Base-by-base conservation (phyloP, 208 protist genomes). In the Trypanosoma boissoni region DNA sequence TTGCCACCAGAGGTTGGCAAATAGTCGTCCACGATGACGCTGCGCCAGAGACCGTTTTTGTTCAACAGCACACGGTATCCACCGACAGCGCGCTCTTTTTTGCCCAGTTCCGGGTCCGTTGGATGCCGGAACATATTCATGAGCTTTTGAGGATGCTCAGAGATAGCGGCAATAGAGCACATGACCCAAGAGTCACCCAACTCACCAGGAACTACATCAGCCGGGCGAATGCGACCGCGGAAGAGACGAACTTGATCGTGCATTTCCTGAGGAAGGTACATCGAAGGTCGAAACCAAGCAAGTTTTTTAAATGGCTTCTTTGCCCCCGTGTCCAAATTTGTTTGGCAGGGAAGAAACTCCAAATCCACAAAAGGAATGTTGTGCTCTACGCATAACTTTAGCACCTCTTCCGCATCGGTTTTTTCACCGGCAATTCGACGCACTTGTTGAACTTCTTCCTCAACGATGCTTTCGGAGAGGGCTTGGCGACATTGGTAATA, bases 1-100 rank as follows among this genome's bases (percentile, higher is more conserved):
- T 64, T 64, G 26, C 69, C 80, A 46, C 62, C 69, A 28, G 61
- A 75, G 34, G 80, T 64, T 16, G 88, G 88, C 43, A 95, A 76
- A 56, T 88, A 91, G 67, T 78, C 67, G 65, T 95, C 88, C n/a
- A 95, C 88, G 41, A 90, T 54, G 14, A 95, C 81, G 42, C 59
- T 86, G 37, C 66, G 64, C 86, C 88, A 95, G 60, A 78, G 68
- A 12, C 88, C 88, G 60, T 91, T 80, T 51, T 95, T 90, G 72
- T 74, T 87, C 64, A 95, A 76, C 28, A 65, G 74, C 36, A 95
- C 82, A 53, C 83, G 83, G 68, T 90, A 92, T 23, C 78, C 85
- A 37, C 84, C 84, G 18, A 87, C 66, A 24, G 72, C 60, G 55
- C 73, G 78, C 70, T 94, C 87, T 36, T 74, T 72, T 63, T 76